phyloP scores from a whole-genome alignment of 2,329 filamentous ascomycete genomes.

The Furcasterigmium furcatum region DNA sequence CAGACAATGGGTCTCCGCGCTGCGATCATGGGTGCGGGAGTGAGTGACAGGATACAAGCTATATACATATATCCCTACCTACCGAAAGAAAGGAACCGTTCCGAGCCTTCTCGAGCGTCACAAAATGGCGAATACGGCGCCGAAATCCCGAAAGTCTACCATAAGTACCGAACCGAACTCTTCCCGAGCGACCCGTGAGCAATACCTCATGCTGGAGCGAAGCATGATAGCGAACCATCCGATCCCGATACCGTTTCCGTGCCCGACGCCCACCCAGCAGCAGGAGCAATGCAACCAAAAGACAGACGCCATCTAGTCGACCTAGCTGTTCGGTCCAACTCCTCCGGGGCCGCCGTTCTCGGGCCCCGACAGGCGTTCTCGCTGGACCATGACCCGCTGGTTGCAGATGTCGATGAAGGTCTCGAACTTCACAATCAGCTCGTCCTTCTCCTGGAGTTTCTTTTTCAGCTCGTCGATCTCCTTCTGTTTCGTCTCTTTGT shows the following conservation, averaged over 20 bases:
- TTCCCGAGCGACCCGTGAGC: too few relatives aligned
- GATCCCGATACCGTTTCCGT: slow-evolving; percentile 4
- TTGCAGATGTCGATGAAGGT: slow-evolving; percentile 71
- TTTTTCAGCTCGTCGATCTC: slow-evolving; percentile 56
- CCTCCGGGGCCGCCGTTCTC: slow-evolving; percentile 3
- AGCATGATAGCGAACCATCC: not conserved
- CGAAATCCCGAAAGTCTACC: too few relatives aligned
- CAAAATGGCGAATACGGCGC: too few relatives aligned
- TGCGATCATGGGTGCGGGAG: too few relatives aligned
- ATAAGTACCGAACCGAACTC: too few relatives aligned
- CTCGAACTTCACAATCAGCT: slow-evolving; percentile 61
- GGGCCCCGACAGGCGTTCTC: slow-evolving; percentile 41
- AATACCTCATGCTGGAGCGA: too few relatives aligned
- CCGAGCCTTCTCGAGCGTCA: too few relatives aligned
- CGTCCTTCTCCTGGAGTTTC: slow-evolving; percentile 60
- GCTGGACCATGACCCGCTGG: slow-evolving; percentile 61
- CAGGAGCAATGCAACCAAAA: not conserved
- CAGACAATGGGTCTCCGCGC: too few relatives aligned
- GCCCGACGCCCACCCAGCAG: slow-evolving; percentile 14
- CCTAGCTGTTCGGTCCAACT: slow-evolving; percentile 4
- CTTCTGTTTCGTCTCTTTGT: slow-evolving; percentile 53
- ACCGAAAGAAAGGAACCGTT: too few relatives aligned
- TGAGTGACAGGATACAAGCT: too few relatives aligned
- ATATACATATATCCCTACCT: too few relatives aligned
- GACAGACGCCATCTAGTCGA: too few relatives aligned